Evolutionary conservation across 148 eudicot species (phyloP).

Genomic region (Fagopyrum homotropicum): DNA sequence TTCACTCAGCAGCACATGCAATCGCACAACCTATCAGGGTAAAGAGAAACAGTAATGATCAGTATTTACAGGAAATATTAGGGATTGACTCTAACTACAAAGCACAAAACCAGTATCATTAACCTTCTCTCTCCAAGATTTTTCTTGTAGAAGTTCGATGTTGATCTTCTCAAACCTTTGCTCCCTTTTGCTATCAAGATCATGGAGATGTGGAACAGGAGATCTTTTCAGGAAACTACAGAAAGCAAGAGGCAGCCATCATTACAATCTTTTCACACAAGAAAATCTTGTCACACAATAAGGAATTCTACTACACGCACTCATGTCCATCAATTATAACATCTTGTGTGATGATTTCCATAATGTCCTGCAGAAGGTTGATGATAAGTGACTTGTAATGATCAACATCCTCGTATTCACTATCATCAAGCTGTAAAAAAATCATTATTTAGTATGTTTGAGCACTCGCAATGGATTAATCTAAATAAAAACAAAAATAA

Average conservation of each 20-base stretch:
- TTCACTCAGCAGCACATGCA: slow-evolving; percentile 80
- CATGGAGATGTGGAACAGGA: slow-evolving; percentile 21
- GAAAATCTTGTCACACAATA: background rate
- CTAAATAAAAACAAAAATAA: background rate
- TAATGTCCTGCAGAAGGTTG: slow-evolving; percentile 84
- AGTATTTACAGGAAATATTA: background rate
- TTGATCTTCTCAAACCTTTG: slow-evolving; percentile 78
- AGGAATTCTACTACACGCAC: slow-evolving; percentile 30
- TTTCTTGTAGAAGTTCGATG: slow-evolving; percentile 32
- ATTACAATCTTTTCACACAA: background rate
- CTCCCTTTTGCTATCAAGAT: slow-evolving; percentile 35
- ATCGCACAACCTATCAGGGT: slow-evolving; percentile 62
- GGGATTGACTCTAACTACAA: background rate
- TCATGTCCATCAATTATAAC: slow-evolving; percentile 58
- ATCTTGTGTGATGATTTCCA: slow-evolving; percentile 84
- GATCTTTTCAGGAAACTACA: slow-evolving; percentile 45
- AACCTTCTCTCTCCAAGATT: slow-evolving; percentile 86
- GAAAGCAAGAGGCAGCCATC: background rate
- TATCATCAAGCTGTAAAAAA: slow-evolving; percentile 45
- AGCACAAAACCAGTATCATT: slow-evolving; percentile 2
- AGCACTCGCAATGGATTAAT: background rate
- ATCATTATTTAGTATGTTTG: background rate
- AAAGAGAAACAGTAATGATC: background rate
- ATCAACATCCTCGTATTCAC: slow-evolving; percentile 46
- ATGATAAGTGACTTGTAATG: slow-evolving; percentile 62